phyloP scores from a whole-genome alignment of 2,329 filamentous ascomycete genomes.

The Didymella sp. region DNA sequence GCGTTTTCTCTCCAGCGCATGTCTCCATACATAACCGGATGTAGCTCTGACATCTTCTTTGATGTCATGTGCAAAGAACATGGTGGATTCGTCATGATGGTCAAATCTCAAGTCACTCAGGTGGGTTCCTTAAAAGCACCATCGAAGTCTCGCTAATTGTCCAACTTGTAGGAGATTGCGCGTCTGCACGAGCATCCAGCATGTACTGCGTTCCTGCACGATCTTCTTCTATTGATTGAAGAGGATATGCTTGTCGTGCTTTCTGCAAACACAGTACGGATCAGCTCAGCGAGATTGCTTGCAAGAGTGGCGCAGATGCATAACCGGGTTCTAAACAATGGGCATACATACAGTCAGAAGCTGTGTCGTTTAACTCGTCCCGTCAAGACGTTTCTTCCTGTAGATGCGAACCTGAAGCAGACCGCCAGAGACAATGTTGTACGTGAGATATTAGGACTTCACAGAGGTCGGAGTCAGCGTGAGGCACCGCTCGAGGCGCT shows the following conservation, averaged over 20 bases:
- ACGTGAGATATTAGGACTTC: no score
- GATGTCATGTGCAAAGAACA: conserved; percentile 10
- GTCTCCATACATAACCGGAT: conserved; percentile 9
- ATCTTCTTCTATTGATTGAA: conserved; percentile 23
- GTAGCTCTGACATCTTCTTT: conserved; percentile 23
- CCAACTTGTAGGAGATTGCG: conserved; percentile 9
- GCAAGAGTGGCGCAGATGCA: not conserved
- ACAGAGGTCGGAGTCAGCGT: no score
- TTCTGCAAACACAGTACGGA: conserved; percentile 1
- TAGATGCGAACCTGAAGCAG: no score
- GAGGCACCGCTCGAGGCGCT: no score
- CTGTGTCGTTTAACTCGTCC: no score
- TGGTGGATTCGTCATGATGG: conserved; percentile 7
- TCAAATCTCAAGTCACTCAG: conserved; percentile 19
- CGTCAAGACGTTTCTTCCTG: no score
- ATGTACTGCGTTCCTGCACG: conserved; percentile 27
- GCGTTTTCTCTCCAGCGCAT: conserved; percentile 4
- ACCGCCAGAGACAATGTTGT: no score
- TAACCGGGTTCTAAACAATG: not conserved
- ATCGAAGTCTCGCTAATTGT: no score
- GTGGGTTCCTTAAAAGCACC: conserved; percentile 2
- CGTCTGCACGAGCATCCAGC: conserved; percentile 12
- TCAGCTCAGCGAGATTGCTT: conserved; percentile 1
- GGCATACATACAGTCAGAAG: no score
- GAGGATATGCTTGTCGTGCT: conserved; percentile 24